Evolutionary conservation across 495 filamentous ascomycete genomes (phyloP), one percentile per base, ranked within the genome.

Genomic region (Trichoderma reesei): DNA sequence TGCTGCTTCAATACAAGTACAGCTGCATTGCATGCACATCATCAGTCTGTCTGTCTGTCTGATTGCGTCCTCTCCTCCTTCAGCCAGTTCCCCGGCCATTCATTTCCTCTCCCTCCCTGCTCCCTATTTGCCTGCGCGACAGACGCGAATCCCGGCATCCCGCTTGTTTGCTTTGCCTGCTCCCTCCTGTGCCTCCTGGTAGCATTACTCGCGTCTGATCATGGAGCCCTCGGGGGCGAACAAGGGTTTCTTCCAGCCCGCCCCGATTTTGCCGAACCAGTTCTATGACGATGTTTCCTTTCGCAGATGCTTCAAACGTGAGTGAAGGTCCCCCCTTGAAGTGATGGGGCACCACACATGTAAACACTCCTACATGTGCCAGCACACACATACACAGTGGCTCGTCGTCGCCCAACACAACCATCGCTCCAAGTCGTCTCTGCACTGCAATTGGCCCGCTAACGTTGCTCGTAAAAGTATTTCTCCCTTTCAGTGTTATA

Each of bases 191-290:
- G n/a, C n/a, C 44, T 48, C 16, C 44, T 48, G 16, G 44, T 18
- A 48, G n/a, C 44, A 26, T 5, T 18, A 8, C n/a, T n/a, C n/a
- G 44, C 20, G 6, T 18, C 16, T 5, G 44, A 18, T 42, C 5
- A 78, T 77, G 74, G 70, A 75, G 60, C 75, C 78, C 5, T 76
- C 80, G n/a, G 78, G 76, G 46, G 70, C 78, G 41, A 75, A 78
- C 66, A 72, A 62, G 31, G 81, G 81, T 44, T 83, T 82, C 70
- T 79, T 82, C 67, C 81, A 83, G 68, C 63, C 70, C 31, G 63
- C 68, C 37, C 81, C 81, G 5, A 65, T 69, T 2, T 63, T 83
- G 62, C 69, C 60, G 48, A 83, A 82, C 67, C 80, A 83, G 66
- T 81, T 79, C 64, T 48, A 74, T 54, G 75, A 82, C 56, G 81